phyloP scores from a whole-genome alignment of 495 filamentous ascomycete genomes.

The Xylaria intraflava region DNA sequence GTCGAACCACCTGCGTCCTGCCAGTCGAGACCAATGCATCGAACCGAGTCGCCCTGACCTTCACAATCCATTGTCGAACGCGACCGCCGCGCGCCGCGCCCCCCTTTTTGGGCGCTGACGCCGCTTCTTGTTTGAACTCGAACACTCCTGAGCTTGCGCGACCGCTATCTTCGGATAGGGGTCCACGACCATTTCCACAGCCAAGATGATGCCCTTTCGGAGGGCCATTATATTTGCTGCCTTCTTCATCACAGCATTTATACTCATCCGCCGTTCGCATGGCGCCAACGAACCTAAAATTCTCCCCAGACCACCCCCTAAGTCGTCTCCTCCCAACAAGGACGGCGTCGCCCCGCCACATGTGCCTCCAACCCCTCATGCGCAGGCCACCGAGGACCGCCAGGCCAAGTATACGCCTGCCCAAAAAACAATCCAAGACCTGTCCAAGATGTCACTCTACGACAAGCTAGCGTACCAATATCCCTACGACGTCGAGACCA shows the following conservation, averaged over 20 bases:
- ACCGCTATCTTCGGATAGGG: background rate
- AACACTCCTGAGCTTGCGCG: background rate
- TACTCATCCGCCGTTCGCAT: conserved; percentile 62
- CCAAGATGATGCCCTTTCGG: conserved; percentile 57
- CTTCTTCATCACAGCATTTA: conserved; percentile 61
- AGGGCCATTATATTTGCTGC: conserved; percentile 63
- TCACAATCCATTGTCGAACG: background rate
- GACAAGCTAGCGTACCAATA: conserved; percentile 90
- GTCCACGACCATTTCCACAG: background rate
- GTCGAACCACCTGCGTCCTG: too few relatives aligned
- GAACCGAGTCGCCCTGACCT: background rate
- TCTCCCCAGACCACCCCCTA: conserved; percentile 34
- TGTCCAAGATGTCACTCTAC: conserved; percentile 58
- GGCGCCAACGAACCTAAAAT: conserved; percentile 15
- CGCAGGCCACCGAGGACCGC: conserved; percentile 5
- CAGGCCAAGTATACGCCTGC: conserved; percentile 22
- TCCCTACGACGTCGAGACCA: conserved; percentile 77
- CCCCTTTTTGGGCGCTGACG: conserved; percentile 2
- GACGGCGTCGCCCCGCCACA: conserved; percentile 21
- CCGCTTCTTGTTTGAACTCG: background rate
- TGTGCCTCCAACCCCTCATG: conserved; percentile 20
- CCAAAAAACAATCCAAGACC: conserved; percentile 45
- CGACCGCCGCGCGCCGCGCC: background rate
- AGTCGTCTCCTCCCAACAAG: conserved; percentile 17
- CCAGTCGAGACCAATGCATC: background rate